These are phyloP conservation scores for Pseudogymnoascus sp. DNA, from an alignment of 2,329 filamentous ascomycete genomes.

Conservation along the genomic window DNA sequence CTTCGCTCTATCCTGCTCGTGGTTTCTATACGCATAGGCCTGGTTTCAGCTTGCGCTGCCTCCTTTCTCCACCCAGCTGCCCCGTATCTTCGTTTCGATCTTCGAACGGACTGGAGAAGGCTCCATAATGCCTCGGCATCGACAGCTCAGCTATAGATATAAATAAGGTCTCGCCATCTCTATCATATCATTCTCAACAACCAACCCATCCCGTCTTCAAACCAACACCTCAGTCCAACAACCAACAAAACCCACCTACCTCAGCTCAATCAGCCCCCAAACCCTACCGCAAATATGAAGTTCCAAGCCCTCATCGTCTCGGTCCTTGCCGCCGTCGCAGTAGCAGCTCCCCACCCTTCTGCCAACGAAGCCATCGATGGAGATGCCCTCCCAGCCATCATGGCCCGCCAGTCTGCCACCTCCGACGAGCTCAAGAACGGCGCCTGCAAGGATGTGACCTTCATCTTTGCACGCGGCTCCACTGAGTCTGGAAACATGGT, in stretches of 20 bases:
- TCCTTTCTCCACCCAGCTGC: not conserved
- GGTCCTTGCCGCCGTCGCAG: not conserved
- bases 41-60: not conserved
- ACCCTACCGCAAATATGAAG: conserved; percentile 1
- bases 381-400: not conserved
- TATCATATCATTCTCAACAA: not conserved
- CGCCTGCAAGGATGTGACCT: conserved; percentile 35
- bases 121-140: not conserved
- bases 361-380: not conserved
- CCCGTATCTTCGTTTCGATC: not conserved
- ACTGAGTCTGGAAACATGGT: conserved; percentile 44
- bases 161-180: not conserved
- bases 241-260: not conserved
- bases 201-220: not conserved
- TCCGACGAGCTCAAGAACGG: conserved; percentile 14
- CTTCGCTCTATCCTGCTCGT: not conserved
- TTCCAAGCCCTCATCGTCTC: not conserved
- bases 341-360: not conserved
- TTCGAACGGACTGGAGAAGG: not conserved
- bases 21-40: not conserved
- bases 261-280: not conserved
- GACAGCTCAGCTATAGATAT: not conserved
- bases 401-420: not conserved
- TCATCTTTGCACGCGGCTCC: conserved; percentile 43
- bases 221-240: not conserved